Evolutionary conservation across 2,329 filamentous ascomycete genomes (phyloP).

Genomic region (Tothia fuscella): DNA sequence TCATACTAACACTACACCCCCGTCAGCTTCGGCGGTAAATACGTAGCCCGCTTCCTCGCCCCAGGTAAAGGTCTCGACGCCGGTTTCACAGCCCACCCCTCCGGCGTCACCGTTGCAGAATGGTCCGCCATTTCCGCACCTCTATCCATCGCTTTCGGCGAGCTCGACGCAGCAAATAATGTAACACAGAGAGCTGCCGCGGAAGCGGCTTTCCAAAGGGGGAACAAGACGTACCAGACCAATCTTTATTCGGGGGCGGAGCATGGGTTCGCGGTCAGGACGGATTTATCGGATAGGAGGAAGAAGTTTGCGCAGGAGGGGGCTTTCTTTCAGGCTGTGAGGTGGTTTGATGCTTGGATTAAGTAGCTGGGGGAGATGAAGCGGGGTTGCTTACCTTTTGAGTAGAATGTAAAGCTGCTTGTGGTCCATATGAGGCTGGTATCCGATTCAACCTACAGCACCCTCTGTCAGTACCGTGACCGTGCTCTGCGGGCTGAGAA

Average conservation of each 20-base stretch:
- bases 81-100: slow-evolving; percentile 62
- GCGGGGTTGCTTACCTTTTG: no score
- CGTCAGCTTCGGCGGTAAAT: slow-evolving; percentile 70
- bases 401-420: no score
- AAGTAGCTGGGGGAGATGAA: no score
- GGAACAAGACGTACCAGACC: slow-evolving; percentile 22
- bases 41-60: slow-evolving; percentile 51
- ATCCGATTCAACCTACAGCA: no score
- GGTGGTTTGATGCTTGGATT: slow-evolving; percentile 23
- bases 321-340: slow-evolving; percentile 22
- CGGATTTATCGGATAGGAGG: slow-evolving; percentile 18
- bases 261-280: slow-evolving; percentile 24
- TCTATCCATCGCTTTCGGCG: slow-evolving; percentile 50
- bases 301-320: slow-evolving; percentile 24
- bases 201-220: slow-evolving; percentile 18
- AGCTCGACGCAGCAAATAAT: slow-evolving; percentile 15
- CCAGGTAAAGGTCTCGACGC: slow-evolving; percentile 43
- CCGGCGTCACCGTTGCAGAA: slow-evolving; percentile 53
- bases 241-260: slow-evolving; percentile 21
- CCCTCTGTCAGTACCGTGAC: no score
- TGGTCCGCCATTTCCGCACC: slow-evolving; percentile 54
- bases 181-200: slow-evolving; percentile 13
- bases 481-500: no score
- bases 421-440: no score
- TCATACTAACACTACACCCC: no score